Conservation (phyloP, 768 basidiomycete genomes). For the Amanita muscaria region DNA sequence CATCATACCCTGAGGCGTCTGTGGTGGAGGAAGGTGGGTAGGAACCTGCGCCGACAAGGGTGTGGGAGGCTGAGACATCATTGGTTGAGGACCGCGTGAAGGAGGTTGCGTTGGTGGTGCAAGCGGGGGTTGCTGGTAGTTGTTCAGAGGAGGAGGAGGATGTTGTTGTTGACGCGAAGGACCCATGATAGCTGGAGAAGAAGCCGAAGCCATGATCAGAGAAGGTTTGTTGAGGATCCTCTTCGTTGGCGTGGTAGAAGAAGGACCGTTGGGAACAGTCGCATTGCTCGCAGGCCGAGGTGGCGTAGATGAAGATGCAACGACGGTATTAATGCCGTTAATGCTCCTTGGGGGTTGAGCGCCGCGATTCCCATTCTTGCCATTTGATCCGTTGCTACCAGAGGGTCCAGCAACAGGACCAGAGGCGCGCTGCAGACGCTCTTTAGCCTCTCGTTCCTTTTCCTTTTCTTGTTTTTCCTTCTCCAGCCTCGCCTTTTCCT, state of each 20-base stretch:
- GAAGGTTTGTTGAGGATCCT: conserved; percentile 50
- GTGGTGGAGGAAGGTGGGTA: conserved; percentile 33
- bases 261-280: conserved; percentile 24
- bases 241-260: conserved; percentile 35
- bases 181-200: conserved; percentile 20
- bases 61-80: conserved; percentile 37
- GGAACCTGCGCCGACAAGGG: conserved; percentile 41
- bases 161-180: conserved; percentile 20
- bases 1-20: conserved; percentile 38
- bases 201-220: conserved; percentile 16
- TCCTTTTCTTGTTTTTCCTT: conserved; percentile 22
- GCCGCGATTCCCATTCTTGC: conserved; percentile 34
- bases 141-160: conserved; percentile 16
- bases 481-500: conserved; percentile 23
- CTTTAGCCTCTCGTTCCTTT: conserved; percentile 22
- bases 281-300: conserved; percentile 34
- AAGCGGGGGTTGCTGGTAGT: conserved; percentile 19
- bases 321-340: conserved; percentile 23
- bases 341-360: conserved; percentile 28
- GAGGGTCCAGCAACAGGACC: conserved; percentile 20
- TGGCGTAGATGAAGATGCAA: conserved; percentile 33
- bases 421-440: conserved; percentile 40
- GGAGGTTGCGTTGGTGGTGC: conserved; percentile 21
- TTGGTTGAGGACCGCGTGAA: conserved; percentile 16
- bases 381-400: conserved; percentile 10